Percentiles rank a stretch among this genome's conserved stretches.
These are phyloP conservation scores for Sphaerulina vaccinii DNA, from an alignment of 2,329 filamentous ascomycete species.

Conservation along the genomic window DNA sequence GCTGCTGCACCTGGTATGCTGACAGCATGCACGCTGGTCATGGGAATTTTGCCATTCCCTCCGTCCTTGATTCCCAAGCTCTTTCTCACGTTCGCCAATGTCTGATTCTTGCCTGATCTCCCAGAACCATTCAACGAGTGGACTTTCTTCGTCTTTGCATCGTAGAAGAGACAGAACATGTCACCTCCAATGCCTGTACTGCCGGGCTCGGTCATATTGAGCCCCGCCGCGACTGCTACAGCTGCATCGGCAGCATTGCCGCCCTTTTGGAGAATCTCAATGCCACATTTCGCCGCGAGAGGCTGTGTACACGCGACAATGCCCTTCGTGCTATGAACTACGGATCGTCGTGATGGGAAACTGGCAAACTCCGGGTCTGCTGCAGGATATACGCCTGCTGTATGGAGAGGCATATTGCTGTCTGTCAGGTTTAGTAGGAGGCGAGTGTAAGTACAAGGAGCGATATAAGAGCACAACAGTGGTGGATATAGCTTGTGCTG, in stretches of 20 bases:
- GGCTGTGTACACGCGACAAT: constrained; percentile 91
- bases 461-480: neutral
- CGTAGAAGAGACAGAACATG: constrained; percentile 93
- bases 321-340: constrained; percentile 88
- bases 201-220: constrained; percentile 90
- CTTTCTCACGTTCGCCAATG: constrained; percentile 67
- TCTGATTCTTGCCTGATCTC: constrained; percentile 68
- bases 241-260: constrained; percentile 98
- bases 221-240: constrained; percentile 84
- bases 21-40: constrained; percentile 73
- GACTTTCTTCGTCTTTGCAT: constrained; percentile 77
- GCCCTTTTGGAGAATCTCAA: constrained; percentile 78
- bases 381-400: constrained; percentile 52
- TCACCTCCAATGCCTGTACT: constrained; percentile 96
- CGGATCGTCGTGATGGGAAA: constrained; percentile 79
- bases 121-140: constrained; percentile 90
- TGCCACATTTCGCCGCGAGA: constrained; percentile 81
- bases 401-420: constrained; percentile 48
- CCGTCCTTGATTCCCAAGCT: constrained; percentile 66
- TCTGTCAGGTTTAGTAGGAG: neutral
- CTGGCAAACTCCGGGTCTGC: constrained; percentile 54
- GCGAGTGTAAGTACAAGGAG: neutral
- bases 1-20: constrained; percentile 89
- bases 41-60: constrained; percentile 63
- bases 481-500: neutral